A percentile compares a stretch with the other conserved stretches of the same genome.
Evolutionary conservation across 805 yeast genomes (phyloP).

Genomic region (Candida takata): DNA sequence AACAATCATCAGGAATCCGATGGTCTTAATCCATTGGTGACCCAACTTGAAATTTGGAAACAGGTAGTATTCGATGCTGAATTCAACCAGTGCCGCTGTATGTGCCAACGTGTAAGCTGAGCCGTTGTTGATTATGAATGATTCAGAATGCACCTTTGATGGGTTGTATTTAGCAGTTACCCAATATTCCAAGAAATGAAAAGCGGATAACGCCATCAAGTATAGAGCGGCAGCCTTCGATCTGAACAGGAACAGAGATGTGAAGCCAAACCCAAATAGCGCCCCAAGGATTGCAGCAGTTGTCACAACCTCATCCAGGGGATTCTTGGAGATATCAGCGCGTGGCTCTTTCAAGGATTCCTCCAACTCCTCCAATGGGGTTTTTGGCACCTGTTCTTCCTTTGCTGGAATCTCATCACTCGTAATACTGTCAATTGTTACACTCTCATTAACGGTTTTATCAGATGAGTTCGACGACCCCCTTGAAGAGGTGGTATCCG

Average conservation of each 20-base stretch:
- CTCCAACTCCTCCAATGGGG: too few relatives aligned
- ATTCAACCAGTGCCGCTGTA: constrained; percentile 44
- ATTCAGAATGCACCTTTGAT: constrained; percentile 58
- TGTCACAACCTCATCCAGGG: constrained; percentile 34
- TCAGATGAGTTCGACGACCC: too few relatives aligned
- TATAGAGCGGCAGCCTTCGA: constrained; percentile 40
- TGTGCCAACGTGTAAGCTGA: constrained; percentile 53
- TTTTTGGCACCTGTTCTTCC: too few relatives aligned
- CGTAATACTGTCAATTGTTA: too few relatives aligned
- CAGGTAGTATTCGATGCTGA: constrained; percentile 33
- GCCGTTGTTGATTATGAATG: constrained; percentile 63
- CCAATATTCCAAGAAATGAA: constrained; percentile 79
- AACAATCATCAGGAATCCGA: constrained; percentile 44
- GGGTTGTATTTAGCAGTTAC: constrained; percentile 73
- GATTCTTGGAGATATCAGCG: constrained; percentile 24
- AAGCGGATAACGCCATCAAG: constrained; percentile 44
- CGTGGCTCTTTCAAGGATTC: not conserved
- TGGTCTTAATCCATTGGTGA: constrained; percentile 13
- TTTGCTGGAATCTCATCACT: too few relatives aligned
- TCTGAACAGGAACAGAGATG: constrained; percentile 21
- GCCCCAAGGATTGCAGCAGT: constrained; percentile 41
- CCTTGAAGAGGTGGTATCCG: too few relatives aligned
- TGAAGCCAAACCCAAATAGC: constrained; percentile 33
- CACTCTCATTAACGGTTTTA: too few relatives aligned
- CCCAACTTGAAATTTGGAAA: constrained; percentile 33